phyloP scores from a whole-genome alignment of 768 basidiomycete genomes.

The Aureoboletus auriporus region DNA sequence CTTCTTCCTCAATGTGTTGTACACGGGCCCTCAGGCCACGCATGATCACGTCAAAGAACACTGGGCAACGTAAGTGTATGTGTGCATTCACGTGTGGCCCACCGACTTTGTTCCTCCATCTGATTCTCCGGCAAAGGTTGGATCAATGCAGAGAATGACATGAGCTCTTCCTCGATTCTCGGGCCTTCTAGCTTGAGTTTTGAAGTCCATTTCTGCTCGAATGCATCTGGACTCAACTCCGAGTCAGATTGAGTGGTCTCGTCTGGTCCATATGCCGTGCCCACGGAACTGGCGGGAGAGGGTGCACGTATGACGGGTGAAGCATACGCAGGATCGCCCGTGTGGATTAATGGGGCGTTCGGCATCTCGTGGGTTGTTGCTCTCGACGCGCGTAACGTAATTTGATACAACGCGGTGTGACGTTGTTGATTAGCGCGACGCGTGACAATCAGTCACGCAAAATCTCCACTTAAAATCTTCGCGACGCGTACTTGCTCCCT shows the following conservation, averaged over 20 bases:
- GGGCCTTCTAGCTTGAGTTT: constrained; percentile 33
- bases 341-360: constrained; percentile 27
- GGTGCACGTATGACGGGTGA: constrained; percentile 43
- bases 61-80: constrained; percentile 21
- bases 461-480: constrained; percentile 26
- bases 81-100: not conserved
- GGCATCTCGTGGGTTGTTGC: constrained; percentile 17
- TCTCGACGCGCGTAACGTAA: not conserved
- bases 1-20: constrained; percentile 41
- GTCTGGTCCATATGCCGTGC: constrained; percentile 44
- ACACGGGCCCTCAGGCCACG: constrained; percentile 34
- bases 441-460: constrained; percentile 28
- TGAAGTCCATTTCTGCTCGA: constrained; percentile 34
- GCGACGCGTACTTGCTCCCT: constrained; percentile 23
- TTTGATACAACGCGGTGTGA: constrained; percentile 28
- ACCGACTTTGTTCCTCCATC: constrained; percentile 40
- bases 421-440: constrained; percentile 29
- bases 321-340: constrained; percentile 38
- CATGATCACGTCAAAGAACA: constrained; percentile 36
- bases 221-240: constrained; percentile 35
- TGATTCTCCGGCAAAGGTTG: constrained; percentile 28
- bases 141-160: constrained; percentile 31
- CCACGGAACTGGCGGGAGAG: constrained; percentile 45
- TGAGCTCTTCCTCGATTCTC: constrained; percentile 35
- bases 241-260: constrained; percentile 40